Base-by-base conservation (phyloP, 768 basidiomycete species). In the Boletus speciosus region DNA sequence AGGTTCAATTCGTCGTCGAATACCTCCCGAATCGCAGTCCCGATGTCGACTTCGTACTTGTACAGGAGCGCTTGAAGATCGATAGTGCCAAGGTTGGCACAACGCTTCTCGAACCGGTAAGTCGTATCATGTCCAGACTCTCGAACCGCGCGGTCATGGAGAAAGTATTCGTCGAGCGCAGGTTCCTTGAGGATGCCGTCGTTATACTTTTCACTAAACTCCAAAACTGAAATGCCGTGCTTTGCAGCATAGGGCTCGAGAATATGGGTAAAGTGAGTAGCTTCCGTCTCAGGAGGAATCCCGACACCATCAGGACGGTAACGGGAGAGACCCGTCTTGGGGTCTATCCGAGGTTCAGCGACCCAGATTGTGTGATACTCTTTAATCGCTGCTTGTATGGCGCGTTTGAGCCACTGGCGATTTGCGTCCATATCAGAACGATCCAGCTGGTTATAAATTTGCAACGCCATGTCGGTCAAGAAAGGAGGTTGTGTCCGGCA, bases 351-450 rank as follows among this genome's bases (percentile, higher is more conserved):
- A 27, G 96, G 97, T 66, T 89, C 86, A 2, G 92, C 88, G 57
- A 95, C 86, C 97, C 97, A 99, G 60, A 98, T 84, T 39, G 90
- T 92, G 74, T 99, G 96, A 69, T 99, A 99, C 68, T 99, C 96
- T 74, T 98, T 97, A 76, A 99, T 94, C 27, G 96, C 96, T 10
- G 95, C 95, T 69, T 90, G 91, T 53, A 99, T 97, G 3, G 95
- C 96, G 9, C 88, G 85, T 72, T 94, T 97, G 55, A 99, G 81
- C 94, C 95, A 99, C 42, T 77, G 75, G 19, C 88, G 88, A 76
- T 97, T 96, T 41, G 71, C 56, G 34, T 83, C 84, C 54, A 85
- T 71, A 57, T 94, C 88, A 1, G 84, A 85, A 43, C 90, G 86
- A 64, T 97, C 93, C 51, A 98, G 83, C 67, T 94, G 94, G 66